Conservation (phyloP, 176 grass and related monocot genomes). For the Carex kokanica region DNA sequence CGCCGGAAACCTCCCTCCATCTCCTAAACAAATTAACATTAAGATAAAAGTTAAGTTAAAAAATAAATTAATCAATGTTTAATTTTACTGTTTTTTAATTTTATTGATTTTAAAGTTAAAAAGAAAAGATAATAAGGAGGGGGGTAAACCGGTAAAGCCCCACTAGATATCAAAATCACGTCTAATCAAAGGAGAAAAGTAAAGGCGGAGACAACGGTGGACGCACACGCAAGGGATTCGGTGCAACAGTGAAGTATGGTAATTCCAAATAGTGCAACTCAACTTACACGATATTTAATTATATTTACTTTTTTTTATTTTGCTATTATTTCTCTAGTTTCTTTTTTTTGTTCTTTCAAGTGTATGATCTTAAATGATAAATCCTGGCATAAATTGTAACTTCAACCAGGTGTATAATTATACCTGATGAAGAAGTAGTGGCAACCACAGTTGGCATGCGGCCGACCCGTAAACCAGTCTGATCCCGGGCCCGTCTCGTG, state of each 20-base stretch:
- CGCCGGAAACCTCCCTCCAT: slow-evolving; percentile 69
- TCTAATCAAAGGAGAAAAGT: slow-evolving; percentile 29
- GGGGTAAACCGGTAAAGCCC: slow-evolving; percentile 22
- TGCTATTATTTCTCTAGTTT: neutral
- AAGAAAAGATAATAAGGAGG: slow-evolving; percentile 12
- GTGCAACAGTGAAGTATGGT: slow-evolving; percentile 27
- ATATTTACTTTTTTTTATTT: neutral
- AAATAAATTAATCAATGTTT: neutral
- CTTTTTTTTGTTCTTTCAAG: neutral
- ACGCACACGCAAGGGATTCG: slow-evolving; percentile 36
- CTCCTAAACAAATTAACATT: slow-evolving; percentile 28
- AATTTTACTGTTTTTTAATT: neutral
- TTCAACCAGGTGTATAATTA: neutral
- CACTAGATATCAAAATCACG: slow-evolving; percentile 26
- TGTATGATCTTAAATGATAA: neutral
- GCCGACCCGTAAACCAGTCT: slow-evolving; percentile 32
- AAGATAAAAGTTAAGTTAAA: neutral
- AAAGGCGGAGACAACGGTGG: slow-evolving; percentile 15
- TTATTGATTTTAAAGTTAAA: neutral
- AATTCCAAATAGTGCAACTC: slow-evolving; percentile 23
- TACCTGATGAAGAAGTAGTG: slow-evolving; percentile 81
- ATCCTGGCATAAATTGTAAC: neutral
- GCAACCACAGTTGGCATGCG: slow-evolving; percentile 40
- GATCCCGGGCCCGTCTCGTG: neutral
- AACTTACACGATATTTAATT: neutral